Percentiles rank a stretch among this genome's conserved stretches.
Evolutionary conservation across 2,329 filamentous ascomycete species (phyloP).

Genomic region (Beauveria sp.): DNA sequence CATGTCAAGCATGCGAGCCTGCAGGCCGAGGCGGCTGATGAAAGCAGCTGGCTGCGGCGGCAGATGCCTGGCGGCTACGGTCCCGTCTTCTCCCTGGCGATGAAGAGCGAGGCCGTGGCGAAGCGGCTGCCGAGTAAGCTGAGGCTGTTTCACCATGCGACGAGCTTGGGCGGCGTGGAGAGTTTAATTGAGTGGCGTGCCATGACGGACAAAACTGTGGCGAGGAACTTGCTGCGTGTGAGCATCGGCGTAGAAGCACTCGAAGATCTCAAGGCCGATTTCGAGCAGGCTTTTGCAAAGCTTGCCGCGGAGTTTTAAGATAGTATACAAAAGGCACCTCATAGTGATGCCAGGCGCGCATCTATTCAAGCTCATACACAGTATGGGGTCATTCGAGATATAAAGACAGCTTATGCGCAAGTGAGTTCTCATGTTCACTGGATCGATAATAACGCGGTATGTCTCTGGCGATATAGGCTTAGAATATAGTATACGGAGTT

Average conservation of each 20-base stretch:
- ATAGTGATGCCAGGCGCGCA: too few relatives aligned
- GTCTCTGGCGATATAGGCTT: too few relatives aligned
- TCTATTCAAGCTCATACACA: background rate
- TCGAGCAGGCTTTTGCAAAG: conserved; percentile 58
- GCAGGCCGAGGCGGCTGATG: conserved; percentile 54
- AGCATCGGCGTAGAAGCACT: conserved; percentile 83
- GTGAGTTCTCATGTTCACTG: too few relatives aligned
- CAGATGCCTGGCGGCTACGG: conserved; percentile 93
- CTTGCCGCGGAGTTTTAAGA: conserved; percentile 24
- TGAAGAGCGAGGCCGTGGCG: conserved; percentile 55
- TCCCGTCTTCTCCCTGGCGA: conserved; percentile 73
- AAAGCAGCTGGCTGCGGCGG: conserved; percentile 62
- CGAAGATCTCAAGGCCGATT: conserved; percentile 74
- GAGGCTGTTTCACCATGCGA: conserved; percentile 85
- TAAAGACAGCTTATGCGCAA: too few relatives aligned
- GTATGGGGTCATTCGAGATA: background rate
- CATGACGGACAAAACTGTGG: conserved; percentile 72
- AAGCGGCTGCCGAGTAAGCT: conserved; percentile 68
- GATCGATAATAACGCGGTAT: too few relatives aligned
- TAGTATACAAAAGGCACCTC: background rate
- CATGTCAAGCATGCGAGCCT: conserved; percentile 70
- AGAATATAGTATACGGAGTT: too few relatives aligned
- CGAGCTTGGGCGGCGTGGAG: conserved; percentile 88
- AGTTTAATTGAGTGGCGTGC: conserved; percentile 93
- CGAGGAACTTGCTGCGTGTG: conserved; percentile 65